These are phyloP conservation scores for Stagonosporopsis tanaceti DNA, from an alignment of 2,329 filamentous ascomycete species.

Conservation along the genomic window DNA sequence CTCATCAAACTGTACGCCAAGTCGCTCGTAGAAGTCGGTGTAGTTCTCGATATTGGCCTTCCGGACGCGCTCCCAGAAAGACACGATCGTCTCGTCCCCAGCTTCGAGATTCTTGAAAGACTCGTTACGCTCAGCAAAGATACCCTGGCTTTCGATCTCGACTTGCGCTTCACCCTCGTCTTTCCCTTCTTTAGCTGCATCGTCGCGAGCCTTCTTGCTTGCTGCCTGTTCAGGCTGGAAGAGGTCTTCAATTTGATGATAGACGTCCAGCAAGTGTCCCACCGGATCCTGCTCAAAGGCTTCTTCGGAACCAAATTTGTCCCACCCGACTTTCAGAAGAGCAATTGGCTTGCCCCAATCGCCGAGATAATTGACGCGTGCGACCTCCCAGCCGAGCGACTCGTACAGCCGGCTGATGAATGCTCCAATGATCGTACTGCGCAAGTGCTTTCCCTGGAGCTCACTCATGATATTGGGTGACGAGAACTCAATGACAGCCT, in stretches of 20 bases:
- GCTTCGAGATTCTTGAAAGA: constrained; percentile 78
- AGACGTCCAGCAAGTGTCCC: constrained; percentile 74
- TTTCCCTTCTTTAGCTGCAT: constrained; percentile 61
- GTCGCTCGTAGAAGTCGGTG: constrained; percentile 71
- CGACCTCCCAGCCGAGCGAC: constrained; percentile 67
- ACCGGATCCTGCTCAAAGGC: constrained; percentile 70
- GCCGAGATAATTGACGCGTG: constrained; percentile 71
- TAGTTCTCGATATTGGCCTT: constrained; percentile 73
- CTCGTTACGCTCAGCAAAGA: constrained; percentile 45
- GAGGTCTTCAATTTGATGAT: constrained; percentile 69
- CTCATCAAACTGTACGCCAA: constrained; percentile 76
- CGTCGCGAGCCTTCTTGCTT: constrained; percentile 61
- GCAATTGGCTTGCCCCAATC: constrained; percentile 73
- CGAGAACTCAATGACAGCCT: constrained; percentile 73
- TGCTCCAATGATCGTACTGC: constrained; percentile 72
- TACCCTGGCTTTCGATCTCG: constrained; percentile 41
- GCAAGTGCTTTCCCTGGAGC: constrained; percentile 71
- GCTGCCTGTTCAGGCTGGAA: constrained; percentile 67
- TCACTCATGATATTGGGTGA: constrained; percentile 79
- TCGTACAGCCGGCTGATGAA: constrained; percentile 69
- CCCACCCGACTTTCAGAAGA: constrained; percentile 70
- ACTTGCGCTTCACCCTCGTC: constrained; percentile 42
- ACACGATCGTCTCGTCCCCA: constrained; percentile 66
- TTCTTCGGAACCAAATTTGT: constrained; percentile 71
- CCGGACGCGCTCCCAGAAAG: constrained; percentile 71